Evolutionary conservation across 2,329 filamentous ascomycete genomes (phyloP), one percentile per base, ranked within the genome.

Genomic region (Teratosphaeria epicoccoides): DNA sequence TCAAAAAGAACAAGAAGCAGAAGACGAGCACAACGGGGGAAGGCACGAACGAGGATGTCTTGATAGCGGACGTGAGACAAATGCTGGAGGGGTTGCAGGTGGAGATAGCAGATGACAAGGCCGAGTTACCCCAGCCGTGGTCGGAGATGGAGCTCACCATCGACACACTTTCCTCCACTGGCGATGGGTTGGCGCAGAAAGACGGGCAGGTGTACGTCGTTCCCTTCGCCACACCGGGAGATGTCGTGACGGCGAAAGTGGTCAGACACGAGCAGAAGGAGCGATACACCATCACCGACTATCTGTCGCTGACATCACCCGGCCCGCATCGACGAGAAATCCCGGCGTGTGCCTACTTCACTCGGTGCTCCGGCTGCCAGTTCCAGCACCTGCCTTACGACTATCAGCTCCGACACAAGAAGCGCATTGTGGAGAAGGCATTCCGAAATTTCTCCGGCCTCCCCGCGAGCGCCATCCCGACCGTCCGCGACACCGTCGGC

Each of bases 381-480:
- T 90, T 97, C 69, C 93, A 98, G 73, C 96, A 97, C 88, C 80
- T 98, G 57, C 82, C 88, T 50, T 97, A 97, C 68, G 71, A 78
- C 25, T 85, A 89, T 61, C 93, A 98, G 68, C 80, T 98, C 24
- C 76, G 75, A 44, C 84, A 91, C 70, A 98, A 98, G 75, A 83
- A 80, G 66, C 78, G 79, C 53, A 85, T 97, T 55, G 83, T 98
- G 45, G 87, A 95, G 64, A 94, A 93, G 66, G 93, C 93, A 6
- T 98, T 87, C 73, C 78, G 76, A 55, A 91, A 95, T 73, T 98
- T 97, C 71, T 94, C 90, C 12, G 82, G 88, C 55, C 76, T 98
- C 6, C 77, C 85, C 0, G 80, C 85, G 0, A 82, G 86, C 53
- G 74, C 86, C 20, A 76, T 97, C 1, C 93, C 93, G 1, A 65